Percentiles rank a stretch among this genome's conserved stretches.
These are phyloP conservation scores for Grosmannia clavigera DNA, from an alignment of 2,329 filamentous ascomycete species.

Conservation along the genomic window DNA sequence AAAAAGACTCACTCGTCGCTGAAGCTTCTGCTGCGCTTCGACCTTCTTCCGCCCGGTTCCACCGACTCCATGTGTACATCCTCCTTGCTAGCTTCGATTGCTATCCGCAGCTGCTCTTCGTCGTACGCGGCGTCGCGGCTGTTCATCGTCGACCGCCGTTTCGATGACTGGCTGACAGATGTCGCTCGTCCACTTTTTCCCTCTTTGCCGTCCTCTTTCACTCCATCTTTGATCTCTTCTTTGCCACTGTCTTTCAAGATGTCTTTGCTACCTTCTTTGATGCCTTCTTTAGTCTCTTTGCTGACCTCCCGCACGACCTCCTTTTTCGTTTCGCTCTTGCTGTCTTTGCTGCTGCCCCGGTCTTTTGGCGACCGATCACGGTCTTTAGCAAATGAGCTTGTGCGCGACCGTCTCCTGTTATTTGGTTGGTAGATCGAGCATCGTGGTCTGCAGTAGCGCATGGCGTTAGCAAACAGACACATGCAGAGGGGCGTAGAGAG, in stretches of 20 bases:
- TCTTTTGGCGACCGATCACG: slow-evolving; percentile 39
- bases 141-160: slow-evolving; percentile 93
- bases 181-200: slow-evolving; percentile 31
- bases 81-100: slow-evolving; percentile 90
- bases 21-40: slow-evolving; percentile 77
- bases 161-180: slow-evolving; percentile 46
- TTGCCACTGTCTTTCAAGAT: slow-evolving; percentile 41
- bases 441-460: slow-evolving; percentile 38
- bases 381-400: slow-evolving; percentile 55
- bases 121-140: slow-evolving; percentile 91
- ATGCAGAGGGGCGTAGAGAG: neutral
- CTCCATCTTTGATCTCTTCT: slow-evolving; percentile 1
- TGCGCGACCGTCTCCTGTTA: slow-evolving; percentile 44
- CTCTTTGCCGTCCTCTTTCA: slow-evolving; percentile 4
- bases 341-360: slow-evolving; percentile 39
- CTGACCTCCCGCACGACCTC: slow-evolving; percentile 2
- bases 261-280: slow-evolving; percentile 15
- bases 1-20: slow-evolving; percentile 72
- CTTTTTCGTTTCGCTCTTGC: slow-evolving; percentile 28
- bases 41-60: slow-evolving; percentile 44
- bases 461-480: slow-evolving; percentile 23
- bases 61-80: slow-evolving; percentile 41
- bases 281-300: slow-evolving; percentile 21
- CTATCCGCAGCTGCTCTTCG: slow-evolving; percentile 81
- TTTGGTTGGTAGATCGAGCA: slow-evolving; percentile 55